Evolutionary conservation across 2,329 filamentous ascomycete genomes (phyloP), one percentile per base, ranked within the genome.

Genomic region (Aspergillus latus): DNA sequence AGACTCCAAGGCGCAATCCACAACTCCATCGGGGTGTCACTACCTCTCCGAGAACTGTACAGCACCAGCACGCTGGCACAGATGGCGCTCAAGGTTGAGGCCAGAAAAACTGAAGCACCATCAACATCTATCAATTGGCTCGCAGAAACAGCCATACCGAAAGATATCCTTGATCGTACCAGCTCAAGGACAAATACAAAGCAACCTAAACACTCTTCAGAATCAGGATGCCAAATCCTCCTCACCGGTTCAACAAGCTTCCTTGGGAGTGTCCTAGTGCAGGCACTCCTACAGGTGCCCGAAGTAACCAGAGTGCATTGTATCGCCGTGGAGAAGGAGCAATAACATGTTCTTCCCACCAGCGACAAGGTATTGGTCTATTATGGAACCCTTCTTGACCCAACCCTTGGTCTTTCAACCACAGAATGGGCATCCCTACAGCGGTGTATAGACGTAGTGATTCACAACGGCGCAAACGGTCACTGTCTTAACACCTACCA

Each of bases 401-500:
- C 36, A 3, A 26, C 21, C 10, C 44, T 56, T 5, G 53, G 57
- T 1, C 39, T 59, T 5, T 39, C 44, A n/a, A 26, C 34, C 1
- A 34, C 15, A 1, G n/a, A 56, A 8, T 45, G 47, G 40, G 34
- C 34, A 37, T 15, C 26, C 40, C 9, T 54, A 42, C 16, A 7
- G n/a, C 7, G n/a, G 15, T 15, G 53, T 16, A 59, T 59, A n/a
- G 68, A 65, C 39, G 44, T 62, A 1, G 55, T 68, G 28, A 60
- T 68, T 16, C 66, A 68, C 56, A 67, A 64, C 48, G 66, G 61
- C 4, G 66, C 66, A 1, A 63, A 68, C 50, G 61, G 65, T 0
- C 67, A 63, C 8, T 72, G 68, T 57, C 66, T 64, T 63, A 66
- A 72, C 21, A 64, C 55, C 45, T 74, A 72, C 54, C 53, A 64